These are phyloP conservation scores for Nemania sp. DNA, from an alignment of 2,329 filamentous ascomycete genomes.

Conservation along the genomic window DNA sequence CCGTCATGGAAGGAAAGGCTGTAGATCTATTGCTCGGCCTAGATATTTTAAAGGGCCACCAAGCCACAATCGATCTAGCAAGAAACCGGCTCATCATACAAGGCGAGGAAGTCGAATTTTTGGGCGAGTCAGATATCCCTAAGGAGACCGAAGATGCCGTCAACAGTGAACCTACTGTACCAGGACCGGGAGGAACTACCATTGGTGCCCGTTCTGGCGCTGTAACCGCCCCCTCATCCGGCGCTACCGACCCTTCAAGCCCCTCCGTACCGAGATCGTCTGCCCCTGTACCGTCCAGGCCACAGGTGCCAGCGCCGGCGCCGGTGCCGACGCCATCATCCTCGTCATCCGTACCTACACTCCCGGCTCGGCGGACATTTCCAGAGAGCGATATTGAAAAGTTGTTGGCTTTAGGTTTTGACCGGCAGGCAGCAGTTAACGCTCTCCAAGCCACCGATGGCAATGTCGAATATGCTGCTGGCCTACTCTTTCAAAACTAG, in stretches of 20 bases:
- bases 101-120: conserved; percentile 83
- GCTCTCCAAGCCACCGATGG: conserved; percentile 82
- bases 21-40: conserved; percentile 91
- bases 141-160: conserved; percentile 74
- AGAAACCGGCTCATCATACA: conserved; percentile 87
- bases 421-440: conserved; percentile 73
- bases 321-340: conserved; percentile 2
- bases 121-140: conserved; percentile 94
- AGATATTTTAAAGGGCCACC: conserved; percentile 96
- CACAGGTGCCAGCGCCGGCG: conserved; percentile 34
- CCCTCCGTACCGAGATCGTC: conserved; percentile 35
- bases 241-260: conserved; percentile 31
- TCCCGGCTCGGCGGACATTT: conserved; percentile 42
- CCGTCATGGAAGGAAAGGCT: conserved; percentile 98
- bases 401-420: conserved; percentile 77
- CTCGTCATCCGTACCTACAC: conserved; percentile 12
- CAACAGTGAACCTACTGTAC: conserved; percentile 78
- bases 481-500: conserved; percentile 67
- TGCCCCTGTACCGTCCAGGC: conserved; percentile 35
- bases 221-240: conserved; percentile 57
- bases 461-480: conserved; percentile 86
- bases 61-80: conserved; percentile 86
- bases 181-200: conserved; percentile 84
- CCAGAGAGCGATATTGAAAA: conserved; percentile 72
- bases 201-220: conserved; percentile 84